Base-by-base conservation (phyloP, 2,329 filamentous ascomycete species). In the Trichophyton benhamiae region DNA sequence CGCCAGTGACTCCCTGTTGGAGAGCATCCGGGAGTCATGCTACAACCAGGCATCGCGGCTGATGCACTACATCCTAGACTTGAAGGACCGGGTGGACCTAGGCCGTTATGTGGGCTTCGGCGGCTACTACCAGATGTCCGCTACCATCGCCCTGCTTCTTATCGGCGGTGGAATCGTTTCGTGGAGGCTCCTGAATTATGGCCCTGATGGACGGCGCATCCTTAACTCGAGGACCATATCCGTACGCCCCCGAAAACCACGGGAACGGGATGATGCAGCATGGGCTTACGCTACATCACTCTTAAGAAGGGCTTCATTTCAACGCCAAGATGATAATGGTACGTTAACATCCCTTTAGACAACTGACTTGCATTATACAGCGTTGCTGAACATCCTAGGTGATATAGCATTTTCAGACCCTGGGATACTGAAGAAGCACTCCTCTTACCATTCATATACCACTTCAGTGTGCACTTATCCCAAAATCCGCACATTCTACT, bases 401-500 rank as follows among this genome's bases (percentile, higher is more conserved):
- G 36, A 17, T 13, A 55, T 61, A 62, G 63, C n/a, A 33, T 61
- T 30, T 62, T 72, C 62, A 86, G 91, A 96, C 69, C 90, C 91
- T 33, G 80, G 85, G n/a, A 80, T 96, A 11, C 79, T 97, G 63
- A 87, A 81, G 72, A 87, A 91, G 67, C 82, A 92, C 72, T 91
- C 89, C 13, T 80, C 82, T 44, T 80, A 87, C 67, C 82, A 82
- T 68, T 80, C 85, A 3, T 95, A 91, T 72, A 85, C 80, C n/a
- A 91, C 91, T 2, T 80, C 79, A 15, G 75, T 80, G 42, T 78
- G 86, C 65, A 85, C 82, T 7, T 97, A 96, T 71, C 82, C 85
- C 1, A 82, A 81, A 36, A 81, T 97, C 65, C 85, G 92, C 61
- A 85, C 91, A 49, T 96, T 97, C 73, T 91, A 87, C 75, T 83